Percentiles rank a stretch among this genome's conserved stretches.
Evolutionary conservation across 2,329 filamentous ascomycete genomes (phyloP).

Genomic region (Sphaerostilbella broomeana): DNA sequence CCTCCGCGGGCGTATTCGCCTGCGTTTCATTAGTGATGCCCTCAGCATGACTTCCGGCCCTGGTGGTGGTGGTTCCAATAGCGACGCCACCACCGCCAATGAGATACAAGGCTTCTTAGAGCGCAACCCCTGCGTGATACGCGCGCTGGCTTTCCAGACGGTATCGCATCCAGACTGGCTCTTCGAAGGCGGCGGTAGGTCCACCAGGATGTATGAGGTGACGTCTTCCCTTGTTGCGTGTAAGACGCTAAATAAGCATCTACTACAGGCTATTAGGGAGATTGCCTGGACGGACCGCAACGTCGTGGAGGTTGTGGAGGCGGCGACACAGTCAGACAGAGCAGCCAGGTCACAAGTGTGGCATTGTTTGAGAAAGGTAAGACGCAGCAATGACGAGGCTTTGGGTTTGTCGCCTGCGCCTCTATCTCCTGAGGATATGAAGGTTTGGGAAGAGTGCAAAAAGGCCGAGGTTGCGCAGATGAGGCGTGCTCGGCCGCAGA

Average conservation of each 20-base stretch:
- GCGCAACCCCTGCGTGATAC: slow-evolving; percentile 18
- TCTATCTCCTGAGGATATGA: not conserved
- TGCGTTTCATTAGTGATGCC: slow-evolving; percentile 12
- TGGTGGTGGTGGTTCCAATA: too few relatives aligned
- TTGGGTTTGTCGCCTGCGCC: too few relatives aligned
- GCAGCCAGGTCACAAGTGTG: too few relatives aligned
- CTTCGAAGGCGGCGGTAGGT: not conserved
- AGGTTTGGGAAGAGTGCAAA: not conserved
- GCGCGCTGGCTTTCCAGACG: slow-evolving; percentile 13
- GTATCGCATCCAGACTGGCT: slow-evolving; percentile 6
- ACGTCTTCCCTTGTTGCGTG: not conserved
- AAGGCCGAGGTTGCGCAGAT: not conserved
- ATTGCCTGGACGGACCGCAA: not conserved
- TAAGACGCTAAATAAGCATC: not conserved
- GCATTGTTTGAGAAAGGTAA: not conserved
- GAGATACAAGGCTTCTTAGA: slow-evolving; percentile 15
- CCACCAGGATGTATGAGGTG: not conserved
- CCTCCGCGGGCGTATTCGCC: not conserved
- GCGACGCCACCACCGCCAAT: not conserved
- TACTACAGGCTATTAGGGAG: slow-evolving; percentile 2
- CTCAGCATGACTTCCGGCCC: slow-evolving; percentile 12
- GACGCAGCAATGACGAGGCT: too few relatives aligned
- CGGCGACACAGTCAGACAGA: too few relatives aligned
- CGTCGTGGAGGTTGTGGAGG: not conserved
- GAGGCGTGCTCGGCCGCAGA: not conserved